Evolutionary conservation across 225 moss, liverwort and hornwort genomes (phyloP), one percentile per base, ranked within the genome.

Genomic region (Thuidium tamariscinum): DNA sequence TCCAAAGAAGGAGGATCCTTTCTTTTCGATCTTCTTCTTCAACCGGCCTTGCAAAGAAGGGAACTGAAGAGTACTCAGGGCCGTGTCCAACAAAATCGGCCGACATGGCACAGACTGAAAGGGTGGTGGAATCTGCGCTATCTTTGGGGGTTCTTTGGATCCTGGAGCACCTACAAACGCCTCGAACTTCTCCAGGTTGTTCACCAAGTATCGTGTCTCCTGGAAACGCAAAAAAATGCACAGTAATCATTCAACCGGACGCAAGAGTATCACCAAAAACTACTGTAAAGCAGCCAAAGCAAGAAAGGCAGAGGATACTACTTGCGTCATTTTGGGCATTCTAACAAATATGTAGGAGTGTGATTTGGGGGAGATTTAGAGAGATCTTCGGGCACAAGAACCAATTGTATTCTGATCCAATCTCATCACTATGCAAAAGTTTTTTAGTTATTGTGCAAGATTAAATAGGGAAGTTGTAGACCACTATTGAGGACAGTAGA

Each of bases 21-120:
- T 95, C 88, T 93, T 93, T 87, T 98, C 97, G 83, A 93, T 84
- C 89, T 96, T 97, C 83, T 92, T 92, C 89, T 91, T 91, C 86
- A 94, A 85, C 63, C 98, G 90, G 80, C 90, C 95, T 90, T 94
- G 94, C 93, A 98, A 87, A 56, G 96, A 93, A 74, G 98, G 98
- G 75, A 98, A 98, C 78, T 91, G 87, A n/a, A 95, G 91, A 4
- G 92, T 87, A 70, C 86, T 90, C 57, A 95, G 93, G 8, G 98
- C 97, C 54, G 97, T 97, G 88, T 98, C 98, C 86, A 98, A 88
- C 77, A 98, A 93, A 82, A 97, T 94, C 49, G 98, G 98, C 70
- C 95, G 92, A 87, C 98, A 98, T 44, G 98, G 96, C 84, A 98
- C 95, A 65, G 96, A 93, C 83, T 93, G 92, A 85, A 98, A 98